Evolutionary conservation across 2,329 filamentous ascomycete genomes (phyloP), one percentile per base, ranked within the genome.

Genomic region (Tolypocladium ovalisporum): DNA sequence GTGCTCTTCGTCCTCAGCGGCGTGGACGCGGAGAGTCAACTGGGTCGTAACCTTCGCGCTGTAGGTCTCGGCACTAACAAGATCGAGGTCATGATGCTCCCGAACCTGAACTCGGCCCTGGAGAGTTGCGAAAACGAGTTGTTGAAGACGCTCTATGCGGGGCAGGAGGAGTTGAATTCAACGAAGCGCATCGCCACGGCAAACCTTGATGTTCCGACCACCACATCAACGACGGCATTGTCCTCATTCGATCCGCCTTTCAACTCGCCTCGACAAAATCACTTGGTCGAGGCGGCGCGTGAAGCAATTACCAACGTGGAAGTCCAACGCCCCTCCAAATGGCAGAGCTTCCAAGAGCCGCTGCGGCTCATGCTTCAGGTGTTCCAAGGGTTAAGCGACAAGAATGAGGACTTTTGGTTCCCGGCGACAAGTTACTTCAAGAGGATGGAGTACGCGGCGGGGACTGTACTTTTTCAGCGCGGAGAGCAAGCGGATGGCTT

Each of bases 391-490:
- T 77, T 97, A 15, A 95, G 89, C 55, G 78, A 84, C 55, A 85
- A 89, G 70, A 94, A 93, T 67, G 91, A 96, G 70, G 92, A 97
- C 71, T 97, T 97, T 69, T 99, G 94, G 94, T 93, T 92, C 71
- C 84, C 84, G 1, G 86, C 86, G 0, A 83, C 84, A 5, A 77
- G 82, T 0, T 97, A 88, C 74, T 97, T 99, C 67, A 74, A 76
- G 42, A 83, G 84, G 51, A 82, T 82, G 60, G 83, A 87, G 59
- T 89, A 87, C 61, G 63, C 79, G 0, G 80, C 85, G 0, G 90
- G 89, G 4, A 85, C 85, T 0, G 77, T 90, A 3, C 76, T 99
- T 2, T 99, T 93, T 72, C 79, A 81, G 4, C 83, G 88, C 40
- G 91, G 90, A 59, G 87, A 97, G 63, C 67, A 77, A 1, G 87